Evolutionary conservation across 257 asterid species (phyloP).

Genomic region (Solanum dulcamara): DNA sequence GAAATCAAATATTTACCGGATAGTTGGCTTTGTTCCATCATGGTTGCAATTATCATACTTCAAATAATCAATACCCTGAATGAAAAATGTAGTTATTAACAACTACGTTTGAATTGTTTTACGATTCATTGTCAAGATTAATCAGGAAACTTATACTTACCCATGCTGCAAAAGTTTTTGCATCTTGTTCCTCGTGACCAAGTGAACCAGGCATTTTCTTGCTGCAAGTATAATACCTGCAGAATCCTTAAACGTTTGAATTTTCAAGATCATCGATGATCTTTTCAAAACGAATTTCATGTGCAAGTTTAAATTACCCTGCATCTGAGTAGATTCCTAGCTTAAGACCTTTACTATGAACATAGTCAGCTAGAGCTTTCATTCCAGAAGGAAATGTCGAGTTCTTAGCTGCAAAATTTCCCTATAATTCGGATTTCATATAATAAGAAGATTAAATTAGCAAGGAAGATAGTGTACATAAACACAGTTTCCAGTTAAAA

Average conservation of each 20-base stretch:
- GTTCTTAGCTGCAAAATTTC: constrained; percentile 55
- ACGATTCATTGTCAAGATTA: not conserved
- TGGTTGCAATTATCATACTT: constrained; percentile 85
- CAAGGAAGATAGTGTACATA: not conserved
- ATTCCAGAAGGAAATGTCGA: constrained; percentile 89
- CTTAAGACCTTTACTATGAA: constrained; percentile 86
- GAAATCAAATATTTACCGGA: constrained; percentile 23
- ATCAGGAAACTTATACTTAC: constrained; percentile 11
- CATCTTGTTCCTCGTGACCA: constrained; percentile 82
- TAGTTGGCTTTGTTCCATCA: constrained; percentile 56
- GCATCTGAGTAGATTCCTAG: constrained; percentile 90
- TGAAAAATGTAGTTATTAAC: not conserved
- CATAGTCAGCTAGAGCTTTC: constrained; percentile 83
- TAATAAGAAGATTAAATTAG: not conserved
- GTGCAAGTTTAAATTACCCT: constrained; percentile 35
- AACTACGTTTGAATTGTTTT: not conserved
- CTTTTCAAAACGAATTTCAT: not conserved
- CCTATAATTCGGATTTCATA: constrained; percentile 30
- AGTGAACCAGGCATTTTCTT: constrained; percentile 88
- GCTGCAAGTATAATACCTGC: constrained; percentile 74
- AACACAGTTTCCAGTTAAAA: not conserved
- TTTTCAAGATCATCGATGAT: not conserved
- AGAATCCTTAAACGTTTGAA: not conserved
- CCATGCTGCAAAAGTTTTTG: constrained; percentile 79
- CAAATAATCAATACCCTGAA: constrained; percentile 86